Base-by-base conservation (phyloP, 164 flowering plant species). In the Vitis rupestris region DNA sequence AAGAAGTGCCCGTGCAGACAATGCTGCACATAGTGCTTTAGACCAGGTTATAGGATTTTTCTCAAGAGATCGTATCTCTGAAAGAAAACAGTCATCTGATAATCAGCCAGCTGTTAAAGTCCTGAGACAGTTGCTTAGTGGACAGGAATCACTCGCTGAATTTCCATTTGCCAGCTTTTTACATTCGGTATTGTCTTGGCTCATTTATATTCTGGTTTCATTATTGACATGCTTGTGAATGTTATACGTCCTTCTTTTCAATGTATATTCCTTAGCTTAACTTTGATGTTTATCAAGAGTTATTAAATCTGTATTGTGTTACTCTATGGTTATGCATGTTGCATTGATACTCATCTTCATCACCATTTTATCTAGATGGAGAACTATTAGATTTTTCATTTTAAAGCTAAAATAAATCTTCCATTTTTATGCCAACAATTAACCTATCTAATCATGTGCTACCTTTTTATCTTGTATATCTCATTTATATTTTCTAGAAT, bases 71-170 rank as follows among this genome's bases (percentile, higher is more conserved):
- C 19, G 12, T 67, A 53, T 64, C 61, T 37, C 79, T 64, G 84
- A 75, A 76, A 81, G 54, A 53, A 66, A 66, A 65, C 75, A 70
- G 61, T 50, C 65, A 70, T 70, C 80, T 75, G 76, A 70, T 63
- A 29, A 50, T 64, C 72, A 60, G 50, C 72, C 10, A 69, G 68
- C 66, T 69, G 69, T 47, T 69, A 82, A 80, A 60, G 63, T 73
- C 62, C 70, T 84, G 17, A 68, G 63, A 53, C 78, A 75, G 61
- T 71, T 96, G 67, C 79, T 87, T 53, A 79, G 82, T 70, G 88
- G 86, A 66, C 88, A 87, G 75, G 94, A 91, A 72, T 93, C 99
- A 49, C 89, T 96, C 49, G 98, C 98, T 71, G 98, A 89, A 70
- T 96, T 93, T 82, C 99, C 99, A 70, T 82, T 49, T 75, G 89